Evolutionary conservation across 305 asterid genomes (phyloP).

Genomic region (Solanum chacoense): DNA sequence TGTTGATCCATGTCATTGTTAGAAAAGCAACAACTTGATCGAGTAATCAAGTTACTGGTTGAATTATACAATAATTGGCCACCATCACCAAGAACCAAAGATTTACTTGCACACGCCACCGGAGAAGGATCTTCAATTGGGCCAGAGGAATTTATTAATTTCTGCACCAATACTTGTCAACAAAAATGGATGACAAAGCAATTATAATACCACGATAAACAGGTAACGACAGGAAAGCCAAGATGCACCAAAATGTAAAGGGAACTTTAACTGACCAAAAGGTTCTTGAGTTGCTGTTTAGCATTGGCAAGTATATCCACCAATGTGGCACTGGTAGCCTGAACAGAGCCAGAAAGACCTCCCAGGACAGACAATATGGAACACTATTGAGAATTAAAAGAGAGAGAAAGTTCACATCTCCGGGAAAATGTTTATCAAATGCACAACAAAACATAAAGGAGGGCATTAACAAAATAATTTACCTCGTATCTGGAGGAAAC

Average conservation of each 20-base stretch:
- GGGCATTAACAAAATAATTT: conserved; percentile 6
- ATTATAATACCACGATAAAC: background rate
- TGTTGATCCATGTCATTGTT: conserved; percentile 59
- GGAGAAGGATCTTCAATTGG: conserved; percentile 90
- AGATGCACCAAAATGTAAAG: background rate
- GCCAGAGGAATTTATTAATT: conserved; percentile 39
- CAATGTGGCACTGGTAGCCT: conserved; percentile 29
- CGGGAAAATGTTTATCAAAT: background rate
- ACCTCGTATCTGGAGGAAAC: conserved; percentile 95
- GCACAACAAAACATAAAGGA: conserved; percentile 5
- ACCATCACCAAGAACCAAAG: conserved; percentile 51
- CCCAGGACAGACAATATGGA: conserved; percentile 64
- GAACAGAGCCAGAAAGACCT: conserved; percentile 39
- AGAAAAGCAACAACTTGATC: conserved; percentile 57
- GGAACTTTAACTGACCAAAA: conserved; percentile 45
- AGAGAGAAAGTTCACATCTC: background rate
- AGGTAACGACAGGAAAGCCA: background rate
- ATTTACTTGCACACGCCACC: conserved; percentile 49
- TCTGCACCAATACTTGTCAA: conserved; percentile 44
- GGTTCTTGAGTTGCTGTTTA: conserved; percentile 64
- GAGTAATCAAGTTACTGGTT: conserved; percentile 61
- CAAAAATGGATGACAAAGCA: conserved; percentile 12
- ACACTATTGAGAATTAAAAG: conserved; percentile 23
- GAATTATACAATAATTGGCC: conserved; percentile 56
- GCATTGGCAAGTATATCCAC: conserved; percentile 62